Evolutionary conservation across 2,329 filamentous ascomycete species (phyloP).

Genomic region (Sporothrix protearum): DNA sequence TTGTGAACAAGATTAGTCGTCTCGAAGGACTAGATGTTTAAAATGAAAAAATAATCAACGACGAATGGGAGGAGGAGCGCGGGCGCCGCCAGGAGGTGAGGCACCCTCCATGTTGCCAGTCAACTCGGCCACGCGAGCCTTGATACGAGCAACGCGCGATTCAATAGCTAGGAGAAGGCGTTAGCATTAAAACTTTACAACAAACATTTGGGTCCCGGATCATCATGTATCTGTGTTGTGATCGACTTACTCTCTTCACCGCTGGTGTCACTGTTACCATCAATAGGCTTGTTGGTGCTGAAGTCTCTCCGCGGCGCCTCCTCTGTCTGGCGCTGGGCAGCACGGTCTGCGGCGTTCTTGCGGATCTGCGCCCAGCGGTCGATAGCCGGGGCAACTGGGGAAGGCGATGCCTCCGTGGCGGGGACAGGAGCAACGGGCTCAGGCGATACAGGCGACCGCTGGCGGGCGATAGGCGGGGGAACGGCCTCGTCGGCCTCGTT

Average conservation of each 20-base stretch:
- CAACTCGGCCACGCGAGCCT: conserved; percentile 90
- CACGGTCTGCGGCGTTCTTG: conserved; percentile 85
- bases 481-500: conserved; percentile 48
- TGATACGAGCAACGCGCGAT: conserved; percentile 93
- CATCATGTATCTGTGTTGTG: no score
- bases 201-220: no score
- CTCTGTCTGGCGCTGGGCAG: conserved; percentile 61
- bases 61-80: conserved; percentile 35
- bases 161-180: conserved; percentile 69
- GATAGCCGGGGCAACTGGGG: conserved; percentile 40
- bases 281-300: conserved; percentile 51
- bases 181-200: conserved; percentile 29
- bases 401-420: background rate
- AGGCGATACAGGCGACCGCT: conserved; percentile 31
- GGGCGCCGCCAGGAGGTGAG: conserved; percentile 38
- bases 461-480: conserved; percentile 52
- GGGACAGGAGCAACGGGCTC: background rate
- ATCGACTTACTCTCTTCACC: conserved; percentile 81
- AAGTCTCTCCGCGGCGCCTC: conserved; percentile 58
- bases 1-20: background rate
- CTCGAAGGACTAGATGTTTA: background rate
- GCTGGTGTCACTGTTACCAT: conserved; percentile 82
- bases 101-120: conserved; percentile 75
- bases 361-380: conserved; percentile 96
- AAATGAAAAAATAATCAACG: background rate